Percentiles rank a stretch among this genome's conserved stretches.
Evolutionary conservation across 2,329 filamentous ascomycete genomes (phyloP).

Genomic region (Massarina eburnea): DNA sequence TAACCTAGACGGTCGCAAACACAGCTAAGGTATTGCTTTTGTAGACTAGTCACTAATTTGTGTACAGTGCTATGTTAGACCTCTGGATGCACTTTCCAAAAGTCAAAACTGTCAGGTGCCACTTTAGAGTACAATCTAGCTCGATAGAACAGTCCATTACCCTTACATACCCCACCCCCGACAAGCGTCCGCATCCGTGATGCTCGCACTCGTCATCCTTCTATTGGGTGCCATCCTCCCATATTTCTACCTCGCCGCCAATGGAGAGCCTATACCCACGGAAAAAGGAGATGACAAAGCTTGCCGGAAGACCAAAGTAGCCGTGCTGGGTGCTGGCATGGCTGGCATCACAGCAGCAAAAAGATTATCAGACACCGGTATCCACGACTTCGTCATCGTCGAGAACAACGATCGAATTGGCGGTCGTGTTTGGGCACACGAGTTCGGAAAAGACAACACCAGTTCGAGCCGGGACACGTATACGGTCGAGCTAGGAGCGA

Average conservation of each 20-base stretch:
- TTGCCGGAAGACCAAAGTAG: slow-evolving; percentile 37
- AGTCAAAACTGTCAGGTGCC: no score
- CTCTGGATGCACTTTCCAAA: no score
- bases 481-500: slow-evolving; percentile 64
- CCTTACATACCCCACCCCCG: no score
- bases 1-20: no score
- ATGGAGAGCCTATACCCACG: neutral
- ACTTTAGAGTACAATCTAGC: no score
- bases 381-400: slow-evolving; percentile 63
- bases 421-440: slow-evolving; percentile 57
- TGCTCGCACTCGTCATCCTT: neutral
- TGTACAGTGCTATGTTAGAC: no score
- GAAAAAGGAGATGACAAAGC: no score
- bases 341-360: slow-evolving; percentile 64
- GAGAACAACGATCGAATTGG: slow-evolving; percentile 62
- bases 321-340: slow-evolving; percentile 54
- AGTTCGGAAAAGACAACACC: slow-evolving; percentile 50
- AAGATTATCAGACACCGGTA: slow-evolving; percentile 57
- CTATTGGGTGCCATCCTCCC: neutral
- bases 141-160: no score
- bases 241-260: neutral
- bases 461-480: slow-evolving; percentile 51
- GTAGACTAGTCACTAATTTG: no score
- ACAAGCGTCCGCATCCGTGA: no score
- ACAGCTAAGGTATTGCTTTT: no score